phyloP scores from a whole-genome alignment of 2,329 filamentous ascomycete species.

The Tympanopsis confertula region DNA sequence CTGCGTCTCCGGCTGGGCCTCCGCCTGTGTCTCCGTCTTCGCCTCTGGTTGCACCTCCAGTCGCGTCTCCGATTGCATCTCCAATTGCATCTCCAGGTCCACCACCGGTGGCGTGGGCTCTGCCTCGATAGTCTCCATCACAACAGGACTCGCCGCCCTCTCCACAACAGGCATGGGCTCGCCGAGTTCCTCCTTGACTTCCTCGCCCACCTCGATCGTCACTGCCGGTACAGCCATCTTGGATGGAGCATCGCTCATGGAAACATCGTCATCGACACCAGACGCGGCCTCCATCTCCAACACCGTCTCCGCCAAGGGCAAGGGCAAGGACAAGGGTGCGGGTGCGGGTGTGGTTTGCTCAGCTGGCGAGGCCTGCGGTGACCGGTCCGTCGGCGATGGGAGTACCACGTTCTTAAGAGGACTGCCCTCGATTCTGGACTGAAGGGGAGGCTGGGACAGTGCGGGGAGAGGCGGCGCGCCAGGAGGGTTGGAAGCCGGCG shows the following conservation, averaged over 20 bases:
- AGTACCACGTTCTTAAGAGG: slow-evolving; percentile 39
- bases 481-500: slow-evolving; percentile 9
- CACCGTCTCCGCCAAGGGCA: too few relatives aligned
- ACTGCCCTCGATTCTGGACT: slow-evolving; percentile 31
- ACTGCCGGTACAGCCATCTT: neutral
- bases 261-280: neutral
- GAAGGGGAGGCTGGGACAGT: slow-evolving; percentile 13
- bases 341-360: neutral
- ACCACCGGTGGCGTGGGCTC: too few relatives aligned
- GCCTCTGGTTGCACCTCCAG: neutral
- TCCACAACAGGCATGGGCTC: neutral
- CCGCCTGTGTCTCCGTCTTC: neutral
- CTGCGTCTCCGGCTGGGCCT: neutral
- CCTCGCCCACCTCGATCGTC: neutral
- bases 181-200: neutral
- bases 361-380: slow-evolving; percentile 5
- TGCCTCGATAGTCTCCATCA: too few relatives aligned
- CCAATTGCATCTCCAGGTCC: too few relatives aligned
- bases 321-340: too few relatives aligned
- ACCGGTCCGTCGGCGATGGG: slow-evolving; percentile 29
- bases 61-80: neutral
- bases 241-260: neutral
- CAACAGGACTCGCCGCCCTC: neutral
- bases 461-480: slow-evolving; percentile 12
- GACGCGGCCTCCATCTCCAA: neutral